Base-by-base conservation (phyloP, 495 filamentous ascomycete genomes). In the Podospora conica region DNA sequence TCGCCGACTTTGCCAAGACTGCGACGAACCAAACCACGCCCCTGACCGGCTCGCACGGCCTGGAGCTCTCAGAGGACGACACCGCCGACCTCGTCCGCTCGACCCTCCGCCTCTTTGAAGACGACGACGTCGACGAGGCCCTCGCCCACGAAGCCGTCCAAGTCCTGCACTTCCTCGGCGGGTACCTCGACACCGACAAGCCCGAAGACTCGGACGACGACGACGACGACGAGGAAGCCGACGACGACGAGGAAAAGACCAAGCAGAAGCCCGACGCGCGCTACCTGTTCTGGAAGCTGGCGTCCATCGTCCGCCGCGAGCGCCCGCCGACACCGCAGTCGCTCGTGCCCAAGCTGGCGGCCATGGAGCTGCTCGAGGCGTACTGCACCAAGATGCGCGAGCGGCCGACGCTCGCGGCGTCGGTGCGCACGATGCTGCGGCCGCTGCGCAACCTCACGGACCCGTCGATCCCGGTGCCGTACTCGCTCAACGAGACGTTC, bases 371-470 rank as follows among this genome's bases (percentile, higher is more conserved):
- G 25, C 77, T 96, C 27, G 76, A 77, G 77, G 86, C 68, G 75
- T 88, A 71, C 74, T 91, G 66, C 77, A 80, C 70, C 77, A 87
- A 73, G 75, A 78, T 90, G 3, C 77, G 40, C 40, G 40, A 48
- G 40, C 87, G 2, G 71, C 76, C 8, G 81, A 80, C 85, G 21
- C 79, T 98, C 9, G 71, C 70, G 5, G 80, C 85, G 0, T 88
- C 84, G 9, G 77, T 94, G 21, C 80, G 83, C 59, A 82, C 81
- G 8, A 83, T 97, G 61, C 83, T 98, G 6, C 84, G 89, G 23
- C 91, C 95, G 18, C 82, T 97, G 20, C 87, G 92, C 72, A 90
- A 94, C 71, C 76, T 97, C 55, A 94, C 91, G 0, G 93, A 97
- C 70, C 79, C 90, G 15, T 84, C 86, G 0, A 92, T 93, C 53